Conservation (phyloP, 139 green algal genomes). For the Eudorina sp. region DNA sequence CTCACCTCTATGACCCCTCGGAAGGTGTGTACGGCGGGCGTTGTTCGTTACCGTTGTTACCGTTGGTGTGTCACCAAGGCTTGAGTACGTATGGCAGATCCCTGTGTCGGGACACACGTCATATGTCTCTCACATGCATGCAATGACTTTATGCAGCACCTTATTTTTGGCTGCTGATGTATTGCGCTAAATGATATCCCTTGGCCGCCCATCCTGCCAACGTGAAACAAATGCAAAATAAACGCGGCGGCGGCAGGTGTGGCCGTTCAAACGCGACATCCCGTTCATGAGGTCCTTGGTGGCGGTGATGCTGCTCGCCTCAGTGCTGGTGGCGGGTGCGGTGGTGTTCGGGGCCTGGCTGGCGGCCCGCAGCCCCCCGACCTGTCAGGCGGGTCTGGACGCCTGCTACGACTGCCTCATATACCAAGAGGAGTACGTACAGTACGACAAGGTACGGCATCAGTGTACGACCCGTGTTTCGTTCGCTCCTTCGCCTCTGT, state of each 20-base stretch:
- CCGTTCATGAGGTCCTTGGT: not conserved
- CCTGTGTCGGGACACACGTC: too few species aligned
- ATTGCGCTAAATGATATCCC: too few species aligned
- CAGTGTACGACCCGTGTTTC: too few species aligned
- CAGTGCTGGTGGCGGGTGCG: not conserved
- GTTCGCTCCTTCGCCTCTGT: too few species aligned
- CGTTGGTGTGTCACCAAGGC: too few species aligned
- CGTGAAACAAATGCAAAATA: too few species aligned
- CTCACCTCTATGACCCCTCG: not conserved
- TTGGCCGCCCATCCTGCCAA: too few species aligned
- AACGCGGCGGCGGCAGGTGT: not conserved
- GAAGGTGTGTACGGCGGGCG: not conserved
- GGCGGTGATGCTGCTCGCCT: not conserved
- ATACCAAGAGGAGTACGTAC: slow-evolving; percentile 40
- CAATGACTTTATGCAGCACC: too few species aligned
- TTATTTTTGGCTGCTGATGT: too few species aligned
- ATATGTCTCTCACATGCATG: too few species aligned
- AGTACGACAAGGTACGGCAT: slow-evolving; percentile 13
- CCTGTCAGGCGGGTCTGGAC: slow-evolving; percentile 2
- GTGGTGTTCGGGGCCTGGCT: slow-evolving; percentile 25
- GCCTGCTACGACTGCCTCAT: slow-evolving; percentile 18
- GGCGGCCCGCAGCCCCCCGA: not conserved
- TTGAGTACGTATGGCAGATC: too few species aligned
- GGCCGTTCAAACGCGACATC: slow-evolving; percentile 17
- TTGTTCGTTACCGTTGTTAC: too few species aligned